phyloP scores from a whole-genome alignment of 2,329 filamentous ascomycete genomes.

The Nothophoma quercina region DNA sequence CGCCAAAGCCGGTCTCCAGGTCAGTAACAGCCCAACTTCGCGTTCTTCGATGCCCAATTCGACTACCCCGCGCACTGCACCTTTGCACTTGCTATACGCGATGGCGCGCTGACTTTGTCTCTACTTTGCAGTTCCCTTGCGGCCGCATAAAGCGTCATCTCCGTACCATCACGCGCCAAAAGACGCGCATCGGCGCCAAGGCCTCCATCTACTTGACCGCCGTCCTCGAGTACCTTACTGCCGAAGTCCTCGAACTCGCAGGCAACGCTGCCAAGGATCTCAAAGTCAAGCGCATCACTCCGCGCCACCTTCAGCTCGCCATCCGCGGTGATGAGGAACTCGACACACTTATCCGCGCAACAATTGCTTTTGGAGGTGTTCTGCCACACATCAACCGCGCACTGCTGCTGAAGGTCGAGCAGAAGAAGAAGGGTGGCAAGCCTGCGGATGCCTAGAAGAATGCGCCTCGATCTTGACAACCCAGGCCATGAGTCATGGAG shows the following conservation, averaged over 20 bases:
- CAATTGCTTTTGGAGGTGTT: constrained; percentile 98
- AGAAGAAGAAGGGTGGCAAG: constrained; percentile 94
- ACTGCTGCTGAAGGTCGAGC: constrained; percentile 91
- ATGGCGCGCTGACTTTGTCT: constrained; percentile 36
- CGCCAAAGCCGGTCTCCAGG: constrained; percentile 92
- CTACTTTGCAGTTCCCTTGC: constrained; percentile 83
- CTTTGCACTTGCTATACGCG: constrained; percentile 15
- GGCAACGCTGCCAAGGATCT: constrained; percentile 99
- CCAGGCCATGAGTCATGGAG: constrained; percentile 6
- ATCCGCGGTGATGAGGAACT: constrained; percentile 99
- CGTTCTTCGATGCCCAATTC: constrained; percentile 26
- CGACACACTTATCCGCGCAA: constrained; percentile 95
- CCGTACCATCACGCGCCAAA: constrained; percentile 99
- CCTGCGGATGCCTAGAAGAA: constrained; percentile 44
- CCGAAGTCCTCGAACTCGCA: constrained; percentile 96
- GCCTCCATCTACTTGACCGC: constrained; percentile 98
- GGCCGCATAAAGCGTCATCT: constrained; percentile 99
- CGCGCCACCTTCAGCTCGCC: constrained; percentile 94
- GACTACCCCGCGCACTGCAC: constrained; percentile 29
- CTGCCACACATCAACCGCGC: constrained; percentile 99
- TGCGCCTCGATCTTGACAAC: too few relatives aligned
- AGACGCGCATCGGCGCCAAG: constrained; percentile 99
- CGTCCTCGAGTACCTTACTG: constrained; percentile 96
- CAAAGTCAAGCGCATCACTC: constrained; percentile 99
- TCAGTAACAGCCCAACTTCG: constrained; percentile 60